A percentile compares a stretch with the other conserved stretches of the same genome.
These are phyloP conservation scores for Dissophora ornata DNA, from an alignment of 192 early-diverging fungal genomes.

Conservation along the genomic window DNA sequence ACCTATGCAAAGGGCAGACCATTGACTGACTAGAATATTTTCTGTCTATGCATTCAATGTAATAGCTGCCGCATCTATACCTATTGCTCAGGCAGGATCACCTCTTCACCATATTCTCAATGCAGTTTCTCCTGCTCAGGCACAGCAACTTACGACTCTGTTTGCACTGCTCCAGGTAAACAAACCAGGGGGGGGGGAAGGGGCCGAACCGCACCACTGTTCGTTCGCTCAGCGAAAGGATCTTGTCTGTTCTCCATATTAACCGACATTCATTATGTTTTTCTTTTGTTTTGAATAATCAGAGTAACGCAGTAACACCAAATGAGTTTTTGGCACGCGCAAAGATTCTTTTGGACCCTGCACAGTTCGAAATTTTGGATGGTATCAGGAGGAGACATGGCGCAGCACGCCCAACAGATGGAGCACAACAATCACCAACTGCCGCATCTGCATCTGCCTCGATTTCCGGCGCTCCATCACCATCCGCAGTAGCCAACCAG, in stretches of 20 bases:
- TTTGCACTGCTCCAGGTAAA: conserved; percentile 40
- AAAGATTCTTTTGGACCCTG: conserved; percentile 47
- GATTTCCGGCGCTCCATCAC: background rate
- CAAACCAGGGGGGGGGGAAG: background rate
- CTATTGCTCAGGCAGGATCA: conserved; percentile 39
- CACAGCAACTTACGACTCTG: conserved; percentile 26
- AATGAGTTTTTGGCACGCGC: conserved; percentile 56
- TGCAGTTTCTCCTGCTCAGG: conserved; percentile 14
- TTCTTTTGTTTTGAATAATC: background rate
- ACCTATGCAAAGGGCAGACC: no score
- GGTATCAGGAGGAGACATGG: conserved; percentile 55
- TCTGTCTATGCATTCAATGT: background rate
- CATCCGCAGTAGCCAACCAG: conserved; percentile 7
- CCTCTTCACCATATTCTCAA: conserved; percentile 39
- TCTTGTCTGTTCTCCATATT: background rate
- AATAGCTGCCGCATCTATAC: conserved; percentile 1
- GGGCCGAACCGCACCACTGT: no score
- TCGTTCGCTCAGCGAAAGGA: no score
- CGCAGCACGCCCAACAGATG: background rate
- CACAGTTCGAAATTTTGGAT: conserved; percentile 60
- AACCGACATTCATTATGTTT: background rate
- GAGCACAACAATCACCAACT: background rate
- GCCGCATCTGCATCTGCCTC: background rate
- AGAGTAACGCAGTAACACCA: conserved; percentile 57
- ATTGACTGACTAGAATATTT: no score